Base-by-base conservation (phyloP, 108 stramenopile species). In the Heterococcus sp. region DNA sequence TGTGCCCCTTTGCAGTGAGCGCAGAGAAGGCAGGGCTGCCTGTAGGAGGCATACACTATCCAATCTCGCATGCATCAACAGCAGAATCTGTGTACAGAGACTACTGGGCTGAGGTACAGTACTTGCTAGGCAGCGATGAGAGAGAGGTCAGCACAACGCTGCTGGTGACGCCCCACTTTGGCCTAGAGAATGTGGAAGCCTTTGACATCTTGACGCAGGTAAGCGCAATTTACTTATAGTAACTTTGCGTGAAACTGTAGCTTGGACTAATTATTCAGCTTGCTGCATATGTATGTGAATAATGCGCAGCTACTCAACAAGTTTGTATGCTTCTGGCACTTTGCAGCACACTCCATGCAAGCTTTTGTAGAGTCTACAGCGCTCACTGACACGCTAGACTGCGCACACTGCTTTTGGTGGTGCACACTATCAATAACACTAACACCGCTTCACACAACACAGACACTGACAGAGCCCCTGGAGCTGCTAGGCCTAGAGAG, bases 1-100 rank as follows among this genome's bases (percentile, higher is more conserved):
- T 97, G 8, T 97, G 96, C 84, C 96, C 96, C 4, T 97, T 97
- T 86, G 93, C 94, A 8, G 88, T 87, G 38, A 88, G 87, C 33
- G 88, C 94, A 1, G 85, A 92, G 2, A 72, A 78, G 65, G 92
- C 93, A 33, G 96, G 96, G 28, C 85, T 97, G 35, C 96, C 96
- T 0, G 67, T 94, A 35, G 96, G 96, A 33, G 88, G 89, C 3
- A 93, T 97, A 4, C 89, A 87, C 68, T 97, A 97, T 85, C 72
- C 75, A 3, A 89, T 96, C 2, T 90, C 93, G 75, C 86, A 95
- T 34, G 69, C 73, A 34, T 85, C 76, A 0, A 75, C 85, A n/a
- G 75, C 93, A 32, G 96, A 97, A 89, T 92, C 92, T 35, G 91
- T 94, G 78, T 97, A 95, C 78, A 82, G 88, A 32, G 72, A 86